These are phyloP conservation scores for Delonix regia DNA, from an alignment of 306 rosid genomes.

Conservation along the genomic window DNA sequence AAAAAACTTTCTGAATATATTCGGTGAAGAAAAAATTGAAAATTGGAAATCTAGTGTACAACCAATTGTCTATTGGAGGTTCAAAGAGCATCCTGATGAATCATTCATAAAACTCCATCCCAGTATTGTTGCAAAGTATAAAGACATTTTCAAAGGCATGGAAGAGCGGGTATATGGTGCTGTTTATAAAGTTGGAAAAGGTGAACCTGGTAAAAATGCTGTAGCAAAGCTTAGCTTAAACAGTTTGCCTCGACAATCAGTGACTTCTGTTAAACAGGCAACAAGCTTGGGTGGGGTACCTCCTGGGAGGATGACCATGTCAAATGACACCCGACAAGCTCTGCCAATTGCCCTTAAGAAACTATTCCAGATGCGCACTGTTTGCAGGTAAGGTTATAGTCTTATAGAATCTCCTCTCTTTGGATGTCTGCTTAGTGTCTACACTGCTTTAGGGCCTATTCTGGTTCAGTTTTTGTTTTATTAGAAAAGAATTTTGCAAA, in stretches of 20 bases:
- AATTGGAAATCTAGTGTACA: slow-evolving; percentile 49
- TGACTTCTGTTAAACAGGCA: slow-evolving; percentile 44
- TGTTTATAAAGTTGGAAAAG: slow-evolving; percentile 30
- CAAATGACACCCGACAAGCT: slow-evolving; percentile 79
- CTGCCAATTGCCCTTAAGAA: slow-evolving; percentile 69
- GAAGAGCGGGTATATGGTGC: slow-evolving; percentile 34
- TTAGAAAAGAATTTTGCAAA: not conserved
- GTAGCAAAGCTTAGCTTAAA: slow-evolving; percentile 40
- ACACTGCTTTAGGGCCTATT: slow-evolving; percentile 2
- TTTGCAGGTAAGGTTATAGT: slow-evolving; percentile 72
- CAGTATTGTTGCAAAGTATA: slow-evolving; percentile 59
- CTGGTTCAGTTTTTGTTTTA: not conserved
- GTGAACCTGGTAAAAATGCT: slow-evolving; percentile 42
- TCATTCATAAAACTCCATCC: slow-evolving; percentile 66
- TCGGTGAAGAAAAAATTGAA: slow-evolving; percentile 57
- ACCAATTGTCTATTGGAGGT: slow-evolving; percentile 42
- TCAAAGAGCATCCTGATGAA: slow-evolving; percentile 45
- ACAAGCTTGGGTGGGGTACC: slow-evolving; percentile 42
- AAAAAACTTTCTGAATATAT: slow-evolving; percentile 48
- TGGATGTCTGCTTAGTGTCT: slow-evolving; percentile 17
- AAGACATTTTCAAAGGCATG: slow-evolving; percentile 41
- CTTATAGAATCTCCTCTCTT: slow-evolving; percentile 1
- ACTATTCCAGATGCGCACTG: slow-evolving; percentile 67
- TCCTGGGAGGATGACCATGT: slow-evolving; percentile 59
- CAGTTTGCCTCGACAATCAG: slow-evolving; percentile 42